These are phyloP conservation scores for Capsicum pubescens DNA, from an alignment of 257 asterid species.

Conservation along the genomic window DNA sequence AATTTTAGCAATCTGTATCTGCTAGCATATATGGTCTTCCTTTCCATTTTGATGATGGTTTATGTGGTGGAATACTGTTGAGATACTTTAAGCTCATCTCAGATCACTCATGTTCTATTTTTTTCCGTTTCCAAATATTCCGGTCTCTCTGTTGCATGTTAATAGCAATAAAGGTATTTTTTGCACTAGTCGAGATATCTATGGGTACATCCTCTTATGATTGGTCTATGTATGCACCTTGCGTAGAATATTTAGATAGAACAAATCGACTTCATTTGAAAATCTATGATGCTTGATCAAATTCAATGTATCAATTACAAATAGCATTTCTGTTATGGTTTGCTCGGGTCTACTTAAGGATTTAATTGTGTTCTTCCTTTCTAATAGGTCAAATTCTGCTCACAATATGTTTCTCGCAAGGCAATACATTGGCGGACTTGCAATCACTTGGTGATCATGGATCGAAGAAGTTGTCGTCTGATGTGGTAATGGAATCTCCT, in stretches of 20 bases:
- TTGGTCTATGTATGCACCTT: background rate
- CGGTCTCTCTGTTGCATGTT: background rate
- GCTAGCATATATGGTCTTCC: constrained; percentile 3
- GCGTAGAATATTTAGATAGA: background rate
- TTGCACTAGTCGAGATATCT: background rate
- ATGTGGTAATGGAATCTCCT: constrained; percentile 47
- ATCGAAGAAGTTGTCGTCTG: constrained; percentile 49
- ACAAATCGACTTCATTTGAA: background rate
- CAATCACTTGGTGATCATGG: constrained; percentile 50
- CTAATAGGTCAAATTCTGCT: constrained; percentile 85
- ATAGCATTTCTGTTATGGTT: background rate
- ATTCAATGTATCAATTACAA: background rate
- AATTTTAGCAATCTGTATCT: background rate
- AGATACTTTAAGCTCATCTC: background rate
- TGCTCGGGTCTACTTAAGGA: background rate
- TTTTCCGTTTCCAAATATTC: background rate
- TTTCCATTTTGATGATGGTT: background rate
- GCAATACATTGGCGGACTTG: constrained; percentile 55
- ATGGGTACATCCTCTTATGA: background rate
- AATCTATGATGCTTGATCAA: background rate
- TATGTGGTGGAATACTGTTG: background rate
- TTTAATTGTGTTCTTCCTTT: constrained; percentile 26
- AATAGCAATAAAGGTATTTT: background rate
- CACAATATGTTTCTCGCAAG: constrained; percentile 75
- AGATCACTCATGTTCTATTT: background rate